phyloP scores from a whole-genome alignment of 75 land plant genomes.

The Selaginella tamariscina region DNA sequence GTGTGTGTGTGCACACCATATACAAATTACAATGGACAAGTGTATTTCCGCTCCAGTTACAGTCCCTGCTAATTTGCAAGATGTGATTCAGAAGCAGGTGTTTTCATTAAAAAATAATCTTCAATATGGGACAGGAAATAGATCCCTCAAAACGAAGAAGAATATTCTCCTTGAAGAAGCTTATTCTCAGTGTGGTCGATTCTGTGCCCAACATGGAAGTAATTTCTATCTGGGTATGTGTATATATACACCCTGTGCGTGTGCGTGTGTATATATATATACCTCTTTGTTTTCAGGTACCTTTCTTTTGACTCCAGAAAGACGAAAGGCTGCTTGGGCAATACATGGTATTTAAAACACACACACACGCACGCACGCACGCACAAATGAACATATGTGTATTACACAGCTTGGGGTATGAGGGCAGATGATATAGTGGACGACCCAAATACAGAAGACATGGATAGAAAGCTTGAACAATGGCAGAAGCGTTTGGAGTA shows the following conservation, averaged over 20 bases:
- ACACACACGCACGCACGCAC: too few relatives aligned
- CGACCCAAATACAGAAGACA: conserved; percentile 4
- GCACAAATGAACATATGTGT: too few relatives aligned
- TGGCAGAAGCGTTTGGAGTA: not conserved
- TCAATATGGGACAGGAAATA: too few relatives aligned
- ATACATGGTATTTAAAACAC: conserved; percentile 63
- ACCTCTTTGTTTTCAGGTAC: conserved; percentile 33
- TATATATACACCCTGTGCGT: not conserved
- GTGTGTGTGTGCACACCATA: too few relatives aligned
- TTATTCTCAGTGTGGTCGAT: conserved; percentile 38
- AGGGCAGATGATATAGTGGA: conserved; percentile 5
- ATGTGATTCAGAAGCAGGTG: too few relatives aligned
- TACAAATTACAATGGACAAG: too few relatives aligned
- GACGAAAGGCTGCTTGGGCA: conserved; percentile 56
- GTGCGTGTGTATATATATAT: not conserved
- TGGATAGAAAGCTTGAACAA: not conserved
- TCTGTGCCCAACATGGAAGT: conserved; percentile 36
- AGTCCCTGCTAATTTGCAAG: too few relatives aligned
- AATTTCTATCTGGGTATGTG: conserved; percentile 35
- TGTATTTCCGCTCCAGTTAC: too few relatives aligned
- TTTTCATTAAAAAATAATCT: too few relatives aligned
- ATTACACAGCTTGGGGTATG: conserved; percentile 3
- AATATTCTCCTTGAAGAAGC: conserved; percentile 29
- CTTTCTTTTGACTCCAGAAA: conserved; percentile 61
- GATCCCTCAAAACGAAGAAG: too few relatives aligned